Evolutionary conservation across 106 monocot species (phyloP).

Genomic region (Platanthera zijinensis): DNA sequence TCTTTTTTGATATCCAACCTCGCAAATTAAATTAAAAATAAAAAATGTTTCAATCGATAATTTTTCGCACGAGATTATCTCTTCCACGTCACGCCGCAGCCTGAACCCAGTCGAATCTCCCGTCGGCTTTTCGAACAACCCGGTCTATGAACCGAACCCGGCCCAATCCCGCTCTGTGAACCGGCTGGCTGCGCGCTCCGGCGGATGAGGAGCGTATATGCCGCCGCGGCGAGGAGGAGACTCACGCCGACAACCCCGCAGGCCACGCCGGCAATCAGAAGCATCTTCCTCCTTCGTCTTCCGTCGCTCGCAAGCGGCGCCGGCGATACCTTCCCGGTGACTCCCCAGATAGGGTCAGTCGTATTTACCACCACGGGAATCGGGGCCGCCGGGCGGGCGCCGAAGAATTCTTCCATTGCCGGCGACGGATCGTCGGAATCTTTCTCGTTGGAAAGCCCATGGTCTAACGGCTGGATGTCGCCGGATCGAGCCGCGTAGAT

Average conservation of each 20-base stretch:
- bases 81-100: neutral
- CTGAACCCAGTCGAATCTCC: neutral
- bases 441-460: slow-evolving; percentile 14
- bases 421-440: slow-evolving; percentile 1
- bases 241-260: slow-evolving; percentile 12
- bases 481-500: slow-evolving; percentile 2
- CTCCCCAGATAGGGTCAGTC: slow-evolving; percentile 9
- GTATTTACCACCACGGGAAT: neutral
- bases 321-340: slow-evolving; percentile 1
- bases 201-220: slow-evolving; percentile 2
- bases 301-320: neutral
- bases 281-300: neutral
- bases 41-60: too few relatives aligned
- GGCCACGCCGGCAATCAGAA: slow-evolving; percentile 12
- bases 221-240: slow-evolving; percentile 7
- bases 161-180: neutral
- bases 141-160: neutral
- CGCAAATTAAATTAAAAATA: too few relatives aligned
- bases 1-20: too few relatives aligned
- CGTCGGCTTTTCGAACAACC: neutral
- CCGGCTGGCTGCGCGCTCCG: neutral
- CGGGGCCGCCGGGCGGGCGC: neutral
- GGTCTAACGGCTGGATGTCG: slow-evolving; percentile 2
- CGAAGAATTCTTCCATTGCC: slow-evolving; percentile 16
- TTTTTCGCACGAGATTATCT: too few relatives aligned